phyloP scores from a whole-genome alignment of 2,329 filamentous ascomycete species.

The Phaeosphaeriaceae sp. region DNA sequence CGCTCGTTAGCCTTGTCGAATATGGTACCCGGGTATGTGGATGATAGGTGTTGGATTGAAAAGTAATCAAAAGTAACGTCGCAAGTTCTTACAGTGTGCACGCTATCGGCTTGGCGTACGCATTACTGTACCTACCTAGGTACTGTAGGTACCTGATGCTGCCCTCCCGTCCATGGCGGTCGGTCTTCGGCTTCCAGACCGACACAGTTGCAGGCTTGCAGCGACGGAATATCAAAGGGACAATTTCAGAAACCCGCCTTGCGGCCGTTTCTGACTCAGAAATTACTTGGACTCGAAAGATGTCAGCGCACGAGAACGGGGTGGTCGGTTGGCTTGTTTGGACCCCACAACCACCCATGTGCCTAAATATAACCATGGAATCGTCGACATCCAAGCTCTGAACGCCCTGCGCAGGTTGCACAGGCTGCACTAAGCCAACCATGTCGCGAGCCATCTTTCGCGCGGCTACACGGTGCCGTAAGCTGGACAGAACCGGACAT shows the following conservation, averaged over 20 bases:
- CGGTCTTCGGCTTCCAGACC: slow-evolving; percentile 10
- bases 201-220: too few species aligned
- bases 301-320: not conserved
- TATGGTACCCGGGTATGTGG: slow-evolving; percentile 10
- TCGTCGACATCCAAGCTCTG: not conserved
- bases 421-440: slow-evolving; percentile 2
- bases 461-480: slow-evolving; percentile 20
- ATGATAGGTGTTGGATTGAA: slow-evolving; percentile 16
- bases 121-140: not conserved
- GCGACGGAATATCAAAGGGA: not conserved
- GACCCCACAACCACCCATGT: slow-evolving; percentile 4
- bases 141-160: too few species aligned
- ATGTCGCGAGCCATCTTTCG: slow-evolving; percentile 11
- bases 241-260: slow-evolving; percentile 1
- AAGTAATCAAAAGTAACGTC: slow-evolving; percentile 16
- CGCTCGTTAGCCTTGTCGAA: slow-evolving; percentile 17
- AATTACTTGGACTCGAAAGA: not conserved
- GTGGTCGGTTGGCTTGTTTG: not conserved
- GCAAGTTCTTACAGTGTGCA: slow-evolving; percentile 8
- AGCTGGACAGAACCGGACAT: slow-evolving; percentile 13
- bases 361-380: slow-evolving; percentile 9
- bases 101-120: slow-evolving; percentile 11
- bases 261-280: slow-evolving; percentile 7
- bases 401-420: not conserved
- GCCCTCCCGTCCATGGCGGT: too few species aligned